Evolutionary conservation across 306 rosid species (phyloP).

Genomic region (Medicago lupulina): DNA sequence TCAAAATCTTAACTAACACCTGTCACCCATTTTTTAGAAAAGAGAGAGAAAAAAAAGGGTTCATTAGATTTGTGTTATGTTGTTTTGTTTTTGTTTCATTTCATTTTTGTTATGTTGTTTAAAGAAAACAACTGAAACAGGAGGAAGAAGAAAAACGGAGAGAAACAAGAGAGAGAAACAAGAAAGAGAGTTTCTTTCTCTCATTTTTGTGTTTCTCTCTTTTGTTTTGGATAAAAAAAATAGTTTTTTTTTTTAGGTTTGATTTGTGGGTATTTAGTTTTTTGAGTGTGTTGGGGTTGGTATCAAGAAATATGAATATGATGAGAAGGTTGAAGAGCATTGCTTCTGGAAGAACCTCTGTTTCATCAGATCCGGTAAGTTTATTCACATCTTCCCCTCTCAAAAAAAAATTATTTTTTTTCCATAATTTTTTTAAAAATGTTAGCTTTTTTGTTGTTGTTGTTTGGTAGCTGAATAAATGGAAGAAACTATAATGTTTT

Average conservation of each 20-base stretch:
- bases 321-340: constrained; percentile 98
- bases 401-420: constrained; percentile 13
- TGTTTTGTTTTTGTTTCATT: not conserved
- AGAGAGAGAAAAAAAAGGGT: constrained; percentile 15
- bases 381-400: not conserved
- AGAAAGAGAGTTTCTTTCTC: not conserved
- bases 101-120: constrained; percentile 13
- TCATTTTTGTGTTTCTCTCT: constrained; percentile 35
- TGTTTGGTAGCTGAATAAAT: constrained; percentile 4
- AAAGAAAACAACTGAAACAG: constrained; percentile 42
- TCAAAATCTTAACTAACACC: constrained; percentile 44
- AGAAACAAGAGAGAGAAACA: constrained; percentile 22
- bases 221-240: constrained; percentile 22
- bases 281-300: constrained; percentile 44
- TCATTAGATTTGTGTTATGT: constrained; percentile 34
- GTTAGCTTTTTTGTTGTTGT: not conserved
- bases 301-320: constrained; percentile 53
- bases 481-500: not conserved
- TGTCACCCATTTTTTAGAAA: constrained; percentile 41
- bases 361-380: constrained; percentile 95
- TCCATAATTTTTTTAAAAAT: not conserved
- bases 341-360: constrained; percentile 91
- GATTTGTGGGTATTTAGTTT: constrained; percentile 49
- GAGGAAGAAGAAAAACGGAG: constrained; percentile 45
- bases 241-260: not conserved